A percentile compares a stretch with the other conserved stretches of the same genome.
These are phyloP conservation scores for Fraxinus xanthoxyloides DNA, from an alignment of 305 asterid species.

Conservation along the genomic window DNA sequence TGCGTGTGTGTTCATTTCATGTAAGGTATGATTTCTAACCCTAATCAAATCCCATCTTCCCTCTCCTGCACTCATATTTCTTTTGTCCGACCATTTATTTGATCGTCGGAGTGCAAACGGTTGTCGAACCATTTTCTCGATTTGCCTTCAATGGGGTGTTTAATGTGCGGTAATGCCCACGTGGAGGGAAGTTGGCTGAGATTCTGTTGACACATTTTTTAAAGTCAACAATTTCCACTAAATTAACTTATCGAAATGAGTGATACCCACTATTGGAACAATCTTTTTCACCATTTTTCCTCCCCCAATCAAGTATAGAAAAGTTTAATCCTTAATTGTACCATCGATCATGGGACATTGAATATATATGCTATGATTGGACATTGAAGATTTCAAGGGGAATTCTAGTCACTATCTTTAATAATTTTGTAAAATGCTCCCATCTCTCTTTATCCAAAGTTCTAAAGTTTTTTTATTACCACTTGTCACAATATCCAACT, in stretches of 20 bases:
- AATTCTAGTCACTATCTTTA: neutral
- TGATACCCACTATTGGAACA: neutral
- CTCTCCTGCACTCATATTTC: too few species aligned
- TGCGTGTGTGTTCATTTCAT: too few species aligned
- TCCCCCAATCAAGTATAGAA: neutral
- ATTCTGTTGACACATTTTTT: too few species aligned
- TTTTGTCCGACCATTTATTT: too few species aligned
- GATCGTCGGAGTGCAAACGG: too few species aligned
- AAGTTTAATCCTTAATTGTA: neutral
- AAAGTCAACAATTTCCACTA: neutral
- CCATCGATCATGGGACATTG: neutral
- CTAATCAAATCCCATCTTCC: too few species aligned
- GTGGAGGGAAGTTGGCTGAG: too few species aligned
- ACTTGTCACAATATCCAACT: neutral
- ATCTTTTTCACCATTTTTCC: neutral
- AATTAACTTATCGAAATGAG: neutral
- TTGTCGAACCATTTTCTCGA: too few species aligned
- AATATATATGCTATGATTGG: conserved; percentile 4
- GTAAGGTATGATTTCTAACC: too few species aligned
- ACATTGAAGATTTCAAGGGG: conserved; percentile 11
- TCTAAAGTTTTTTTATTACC: neutral
- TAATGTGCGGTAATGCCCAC: too few species aligned
- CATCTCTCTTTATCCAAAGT: neutral
- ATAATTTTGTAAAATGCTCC: neutral
- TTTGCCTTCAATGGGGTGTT: too few species aligned